These are phyloP conservation scores for Helianthus tuberosus DNA, from an alignment of 129 eudicot species.

Conservation along the genomic window DNA sequence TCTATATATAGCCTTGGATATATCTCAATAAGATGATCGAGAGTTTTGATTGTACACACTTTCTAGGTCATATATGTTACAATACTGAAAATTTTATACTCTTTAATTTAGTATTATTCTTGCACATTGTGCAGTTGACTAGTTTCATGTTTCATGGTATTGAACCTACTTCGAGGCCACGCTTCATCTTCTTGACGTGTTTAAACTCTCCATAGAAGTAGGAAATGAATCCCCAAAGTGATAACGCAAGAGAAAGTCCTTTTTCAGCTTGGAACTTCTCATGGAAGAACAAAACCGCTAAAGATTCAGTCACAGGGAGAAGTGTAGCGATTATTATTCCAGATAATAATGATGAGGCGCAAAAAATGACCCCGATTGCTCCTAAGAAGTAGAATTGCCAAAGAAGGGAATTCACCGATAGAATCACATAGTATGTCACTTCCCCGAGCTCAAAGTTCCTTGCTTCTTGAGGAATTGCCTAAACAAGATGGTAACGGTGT, in stretches of 20 bases:
- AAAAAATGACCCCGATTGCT: constrained; percentile 48
- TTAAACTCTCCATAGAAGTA: constrained; percentile 50
- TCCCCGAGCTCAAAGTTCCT: constrained; percentile 46
- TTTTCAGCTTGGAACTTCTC: constrained; percentile 52
- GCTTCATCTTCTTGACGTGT: constrained; percentile 21
- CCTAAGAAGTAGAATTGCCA: constrained; percentile 65
- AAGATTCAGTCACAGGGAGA: constrained; percentile 45
- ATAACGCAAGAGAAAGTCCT: constrained; percentile 46
- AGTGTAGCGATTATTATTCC: constrained; percentile 50
- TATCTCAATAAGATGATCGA: too few relatives aligned
- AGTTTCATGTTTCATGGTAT: constrained; percentile 9
- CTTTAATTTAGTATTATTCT: too few relatives aligned
- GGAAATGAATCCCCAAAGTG: constrained; percentile 57
- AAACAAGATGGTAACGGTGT: neutral
- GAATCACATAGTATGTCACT: constrained; percentile 33
- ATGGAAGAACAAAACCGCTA: constrained; percentile 51
- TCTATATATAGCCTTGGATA: too few relatives aligned
- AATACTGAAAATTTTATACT: too few relatives aligned
- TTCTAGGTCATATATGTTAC: too few relatives aligned
- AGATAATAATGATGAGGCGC: constrained; percentile 50
- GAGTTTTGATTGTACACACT: too few relatives aligned
- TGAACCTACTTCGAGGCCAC: constrained; percentile 13
- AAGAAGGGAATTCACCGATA: constrained; percentile 29
- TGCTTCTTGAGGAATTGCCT: constrained; percentile 51
- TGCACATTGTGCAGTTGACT: neutral